Evolutionary conservation across 2,329 filamentous ascomycete species (phyloP).

Genomic region (Talaromyces pinophilus): DNA sequence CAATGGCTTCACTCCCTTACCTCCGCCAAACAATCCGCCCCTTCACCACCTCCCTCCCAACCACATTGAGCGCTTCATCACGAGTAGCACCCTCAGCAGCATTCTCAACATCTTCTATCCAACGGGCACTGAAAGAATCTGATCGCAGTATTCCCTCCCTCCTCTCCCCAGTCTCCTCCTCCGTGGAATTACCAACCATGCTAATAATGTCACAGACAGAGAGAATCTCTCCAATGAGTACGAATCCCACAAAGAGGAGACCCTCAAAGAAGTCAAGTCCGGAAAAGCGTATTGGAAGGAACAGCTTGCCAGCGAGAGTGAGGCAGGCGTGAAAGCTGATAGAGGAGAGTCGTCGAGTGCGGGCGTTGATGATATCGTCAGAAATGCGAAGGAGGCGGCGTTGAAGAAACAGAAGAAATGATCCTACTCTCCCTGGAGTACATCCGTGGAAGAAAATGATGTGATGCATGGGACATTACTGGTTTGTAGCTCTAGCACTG

Average conservation of each 20-base stretch:
- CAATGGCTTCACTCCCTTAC: slow-evolving; percentile 9
- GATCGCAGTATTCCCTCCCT: slow-evolving; percentile 35
- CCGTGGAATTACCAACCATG: no score
- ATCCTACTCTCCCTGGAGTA: neutral
- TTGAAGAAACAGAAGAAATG: slow-evolving; percentile 6
- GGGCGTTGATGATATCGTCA: slow-evolving; percentile 5
- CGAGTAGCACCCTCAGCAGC: neutral
- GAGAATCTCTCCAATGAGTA: slow-evolving; percentile 49
- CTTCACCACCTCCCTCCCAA: neutral
- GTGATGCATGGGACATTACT: neutral
- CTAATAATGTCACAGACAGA: slow-evolving; percentile 35
- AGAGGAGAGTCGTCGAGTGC: slow-evolving; percentile 43
- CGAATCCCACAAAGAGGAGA: slow-evolving; percentile 64
- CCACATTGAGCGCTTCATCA: neutral
- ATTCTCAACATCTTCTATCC: slow-evolving; percentile 27
- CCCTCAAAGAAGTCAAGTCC: slow-evolving; percentile 50
- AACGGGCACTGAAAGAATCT: slow-evolving; percentile 37
- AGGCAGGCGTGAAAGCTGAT: slow-evolving; percentile 71
- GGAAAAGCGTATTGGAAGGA: slow-evolving; percentile 75
- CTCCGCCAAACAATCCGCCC: slow-evolving; percentile 14
- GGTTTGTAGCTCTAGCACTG: neutral
- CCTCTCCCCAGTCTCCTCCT: neutral
- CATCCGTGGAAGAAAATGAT: neutral
- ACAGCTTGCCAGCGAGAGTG: slow-evolving; percentile 74
- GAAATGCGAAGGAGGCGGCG: slow-evolving; percentile 5